Percentiles rank a stretch among this genome's conserved stretches.
Conservation (phyloP, 106 monocot species). For the Dendrobium chrysotoxum region DNA sequence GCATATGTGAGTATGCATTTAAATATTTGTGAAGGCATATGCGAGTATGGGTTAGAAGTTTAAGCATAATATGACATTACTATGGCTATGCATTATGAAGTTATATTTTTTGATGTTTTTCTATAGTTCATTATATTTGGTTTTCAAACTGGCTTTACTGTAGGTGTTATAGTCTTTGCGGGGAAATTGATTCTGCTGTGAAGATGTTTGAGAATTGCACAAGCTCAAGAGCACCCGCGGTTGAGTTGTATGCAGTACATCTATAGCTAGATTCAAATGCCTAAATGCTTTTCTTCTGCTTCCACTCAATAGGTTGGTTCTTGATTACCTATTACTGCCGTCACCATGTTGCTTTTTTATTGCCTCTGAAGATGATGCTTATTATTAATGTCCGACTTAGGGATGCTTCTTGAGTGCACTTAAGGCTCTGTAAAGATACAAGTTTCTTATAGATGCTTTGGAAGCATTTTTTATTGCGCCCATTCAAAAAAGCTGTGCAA, state of each 20-base stretch:
- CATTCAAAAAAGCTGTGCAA: background rate
- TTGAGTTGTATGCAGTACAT: slow-evolving; percentile 64
- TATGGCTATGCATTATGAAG: background rate
- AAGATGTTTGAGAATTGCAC: slow-evolving; percentile 57
- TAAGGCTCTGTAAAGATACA: background rate
- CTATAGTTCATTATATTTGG: slow-evolving; percentile 1
- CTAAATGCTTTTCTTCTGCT: background rate
- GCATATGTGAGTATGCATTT: too few relatives aligned
- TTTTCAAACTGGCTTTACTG: background rate
- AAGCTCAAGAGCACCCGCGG: slow-evolving; percentile 37
- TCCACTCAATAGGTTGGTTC: background rate
- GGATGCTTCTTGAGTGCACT: background rate
- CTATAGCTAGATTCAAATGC: background rate
- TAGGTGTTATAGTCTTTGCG: slow-evolving; percentile 62
- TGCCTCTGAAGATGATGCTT: background rate
- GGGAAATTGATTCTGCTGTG: slow-evolving; percentile 61
- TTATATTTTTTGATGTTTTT: background rate
- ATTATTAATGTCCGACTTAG: background rate
- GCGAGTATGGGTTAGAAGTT: background rate
- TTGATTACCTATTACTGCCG: background rate
- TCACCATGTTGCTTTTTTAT: background rate
- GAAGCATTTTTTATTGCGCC: background rate
- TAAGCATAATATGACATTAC: background rate
- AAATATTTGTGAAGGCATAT: too few relatives aligned
- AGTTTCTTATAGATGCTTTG: background rate